Evolutionary conservation across 1,284 basidiomycete species (phyloP).

Genomic region (Fereydounia khargensis): DNA sequence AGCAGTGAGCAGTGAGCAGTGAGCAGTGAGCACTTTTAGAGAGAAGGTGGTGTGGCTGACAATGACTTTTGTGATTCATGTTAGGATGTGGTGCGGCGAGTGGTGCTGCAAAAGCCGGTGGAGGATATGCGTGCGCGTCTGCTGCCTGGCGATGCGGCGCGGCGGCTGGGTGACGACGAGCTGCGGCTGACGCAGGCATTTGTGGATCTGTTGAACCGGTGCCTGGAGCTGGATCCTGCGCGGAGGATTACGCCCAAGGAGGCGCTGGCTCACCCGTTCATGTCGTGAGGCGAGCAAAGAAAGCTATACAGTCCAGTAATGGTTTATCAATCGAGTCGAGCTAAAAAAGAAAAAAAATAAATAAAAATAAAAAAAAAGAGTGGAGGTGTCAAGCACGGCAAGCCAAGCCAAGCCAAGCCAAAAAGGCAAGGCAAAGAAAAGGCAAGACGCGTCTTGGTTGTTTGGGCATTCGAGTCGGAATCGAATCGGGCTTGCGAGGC

Average conservation of each 20-base stretch:
- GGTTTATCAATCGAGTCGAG: background rate
- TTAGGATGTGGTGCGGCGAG: conserved; percentile 75
- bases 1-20: too few relatives aligned
- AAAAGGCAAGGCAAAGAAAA: background rate
- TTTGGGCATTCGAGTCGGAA: too few relatives aligned
- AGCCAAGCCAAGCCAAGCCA: background rate
- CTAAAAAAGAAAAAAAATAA: conserved; percentile 1
- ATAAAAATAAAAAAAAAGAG: too few relatives aligned
- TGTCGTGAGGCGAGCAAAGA: conserved; percentile 6
- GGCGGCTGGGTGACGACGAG: conserved; percentile 82
- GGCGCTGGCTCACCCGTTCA: conserved; percentile 81
- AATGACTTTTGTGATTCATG: conserved; percentile 3
- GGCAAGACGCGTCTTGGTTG: too few relatives aligned
- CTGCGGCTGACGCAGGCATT: conserved; percentile 77
- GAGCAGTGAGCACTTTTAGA: background rate
- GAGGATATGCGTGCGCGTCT: conserved; percentile 78
- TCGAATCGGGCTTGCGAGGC: too few relatives aligned
- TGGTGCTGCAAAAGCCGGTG: conserved; percentile 78
- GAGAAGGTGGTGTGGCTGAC: conserved; percentile 2
- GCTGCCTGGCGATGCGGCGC: conserved; percentile 70
- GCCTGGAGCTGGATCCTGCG: conserved; percentile 82
- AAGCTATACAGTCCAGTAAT: too few relatives aligned
- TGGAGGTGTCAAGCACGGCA: too few relatives aligned
- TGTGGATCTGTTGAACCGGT: conserved; percentile 87
- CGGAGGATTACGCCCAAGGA: conserved; percentile 83